Evolutionary conservation across 805 yeast species (phyloP), one percentile per base, ranked within the genome.

Genomic region (Nakazawaea ishiwadae): DNA sequence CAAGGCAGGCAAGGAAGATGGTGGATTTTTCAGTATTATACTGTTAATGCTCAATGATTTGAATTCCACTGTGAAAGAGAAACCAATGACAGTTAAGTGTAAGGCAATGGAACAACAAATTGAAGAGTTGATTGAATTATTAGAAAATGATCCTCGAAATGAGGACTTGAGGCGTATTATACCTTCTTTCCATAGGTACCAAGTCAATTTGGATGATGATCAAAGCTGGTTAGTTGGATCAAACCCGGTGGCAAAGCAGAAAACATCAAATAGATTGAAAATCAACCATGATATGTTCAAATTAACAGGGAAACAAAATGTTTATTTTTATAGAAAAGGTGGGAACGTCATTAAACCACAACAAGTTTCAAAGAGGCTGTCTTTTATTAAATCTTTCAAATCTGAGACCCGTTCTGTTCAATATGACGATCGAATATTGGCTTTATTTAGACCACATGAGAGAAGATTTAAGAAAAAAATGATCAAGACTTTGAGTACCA

Each of bases 201-300:
- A 57, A 29, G 36, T 60, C 8, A 41, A 42, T 47, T 44, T 56
- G 40, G 33, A 53, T 31, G 54, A 57, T 47, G 37, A 44, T 31
- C n/a, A n/a, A n/a, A 44, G 41, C 24, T 69, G 69, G 69, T 52
- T 56, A 35, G 49, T 71, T 39, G 79, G 81, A 0, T 66, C 76
- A 2, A 65, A 71, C 4, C 75, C 77, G 4, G 53, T 69, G 37
- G 62, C 64, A 6, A 59, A 67, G 44, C 58, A 37, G 47, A 49
- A 18, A 48, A 52, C 31, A 30, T 31, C 36, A 14, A 42, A 37
- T 46, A 49, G 29, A 34, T 31, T 41, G 23, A 33, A 31, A 15
- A 32, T 47, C 14, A 35, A 39, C 15, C 42, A 28, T 9, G 45
- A 46, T 16, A 37, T 39, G 10, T 43, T 42, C 40, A 51, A 52